Percentiles rank a stretch among this genome's conserved stretches.
Evolutionary conservation across 352 stramenopile genomes (phyloP).

Genomic region (Globisporangium barbulae): DNA sequence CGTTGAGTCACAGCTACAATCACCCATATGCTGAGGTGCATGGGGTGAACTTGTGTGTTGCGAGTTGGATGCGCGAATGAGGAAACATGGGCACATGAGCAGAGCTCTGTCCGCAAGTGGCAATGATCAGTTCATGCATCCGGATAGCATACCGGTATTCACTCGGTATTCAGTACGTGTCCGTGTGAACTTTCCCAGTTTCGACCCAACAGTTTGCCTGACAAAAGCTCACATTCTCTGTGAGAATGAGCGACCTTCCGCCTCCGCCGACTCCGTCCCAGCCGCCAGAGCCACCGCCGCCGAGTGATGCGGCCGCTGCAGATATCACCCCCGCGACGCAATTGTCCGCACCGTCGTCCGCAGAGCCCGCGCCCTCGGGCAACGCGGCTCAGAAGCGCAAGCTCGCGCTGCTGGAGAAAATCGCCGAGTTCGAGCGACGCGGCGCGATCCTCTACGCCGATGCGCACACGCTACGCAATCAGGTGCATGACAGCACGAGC

Average conservation of each 20-base stretch:
- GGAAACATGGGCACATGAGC: too few relatives aligned
- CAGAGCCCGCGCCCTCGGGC: neutral
- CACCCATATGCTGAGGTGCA: too few relatives aligned
- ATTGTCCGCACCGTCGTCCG: neutral
- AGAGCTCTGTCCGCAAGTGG: too few relatives aligned
- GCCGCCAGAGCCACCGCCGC: neutral
- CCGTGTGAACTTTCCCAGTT: too few relatives aligned
- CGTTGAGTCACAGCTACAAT: too few relatives aligned
- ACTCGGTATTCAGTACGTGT: too few relatives aligned
- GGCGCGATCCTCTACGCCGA: conserved; percentile 56
- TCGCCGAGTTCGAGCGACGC: conserved; percentile 45
- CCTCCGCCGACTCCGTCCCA: neutral
- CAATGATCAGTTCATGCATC: too few relatives aligned
- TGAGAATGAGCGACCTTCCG: conserved; percentile 5
- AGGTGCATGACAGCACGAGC: conserved; percentile 62
- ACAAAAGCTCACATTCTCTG: too few relatives aligned
- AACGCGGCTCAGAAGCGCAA: conserved; percentile 18
- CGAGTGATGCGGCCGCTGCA: neutral
- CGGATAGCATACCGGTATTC: too few relatives aligned
- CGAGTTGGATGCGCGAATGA: too few relatives aligned
- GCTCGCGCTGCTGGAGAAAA: conserved; percentile 47
- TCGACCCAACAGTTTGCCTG: too few relatives aligned
- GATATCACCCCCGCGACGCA: neutral
- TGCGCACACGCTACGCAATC: conserved; percentile 59
- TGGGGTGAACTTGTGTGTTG: too few relatives aligned